These are phyloP conservation scores for Talaromyces thailandensis DNA, from an alignment of 495 filamentous ascomycete genomes.

Conservation along the genomic window DNA sequence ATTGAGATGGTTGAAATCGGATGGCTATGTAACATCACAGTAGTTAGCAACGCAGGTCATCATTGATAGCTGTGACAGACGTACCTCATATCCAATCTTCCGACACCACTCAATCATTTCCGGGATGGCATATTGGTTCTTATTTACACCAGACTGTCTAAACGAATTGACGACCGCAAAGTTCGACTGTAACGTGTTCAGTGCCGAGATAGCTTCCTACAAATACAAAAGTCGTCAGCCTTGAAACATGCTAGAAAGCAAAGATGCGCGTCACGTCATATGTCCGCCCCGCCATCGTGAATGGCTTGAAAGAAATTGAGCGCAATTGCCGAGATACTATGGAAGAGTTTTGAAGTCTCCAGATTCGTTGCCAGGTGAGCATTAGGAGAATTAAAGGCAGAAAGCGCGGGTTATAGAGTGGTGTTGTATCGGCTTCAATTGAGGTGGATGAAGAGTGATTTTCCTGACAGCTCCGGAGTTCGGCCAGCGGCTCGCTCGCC, in stretches of 20 bases:
- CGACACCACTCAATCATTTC: conserved; percentile 72
- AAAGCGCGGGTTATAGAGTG: background rate
- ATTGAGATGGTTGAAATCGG: conserved; percentile 67
- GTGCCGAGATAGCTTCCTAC: conserved; percentile 67
- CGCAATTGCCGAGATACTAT: background rate
- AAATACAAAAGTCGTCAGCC: background rate
- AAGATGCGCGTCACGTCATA: conserved; percentile 1
- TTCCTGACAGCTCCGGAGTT: background rate
- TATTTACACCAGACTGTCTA: conserved; percentile 48
- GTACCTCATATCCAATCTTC: conserved; percentile 71
- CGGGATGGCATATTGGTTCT: conserved; percentile 58
- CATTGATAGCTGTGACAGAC: conserved; percentile 10
- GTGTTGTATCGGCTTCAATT: background rate
- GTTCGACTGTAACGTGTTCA: conserved; percentile 88
- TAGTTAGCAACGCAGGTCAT: background rate
- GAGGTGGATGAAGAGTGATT: background rate
- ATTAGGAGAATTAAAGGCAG: background rate
- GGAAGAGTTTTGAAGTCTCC: background rate
- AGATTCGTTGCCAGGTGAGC: background rate
- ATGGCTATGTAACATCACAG: conserved; percentile 37
- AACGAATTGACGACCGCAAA: conserved; percentile 69
- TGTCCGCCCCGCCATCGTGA: conserved; percentile 7
- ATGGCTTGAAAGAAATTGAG: conserved; percentile 3
- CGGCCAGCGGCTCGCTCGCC: conserved; percentile 1
- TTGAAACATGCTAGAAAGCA: too few relatives aligned